Evolutionary conservation across 2,329 filamentous ascomycete genomes (phyloP), one percentile per base, ranked within the genome.

Genomic region (Aspergillus viridinutans): DNA sequence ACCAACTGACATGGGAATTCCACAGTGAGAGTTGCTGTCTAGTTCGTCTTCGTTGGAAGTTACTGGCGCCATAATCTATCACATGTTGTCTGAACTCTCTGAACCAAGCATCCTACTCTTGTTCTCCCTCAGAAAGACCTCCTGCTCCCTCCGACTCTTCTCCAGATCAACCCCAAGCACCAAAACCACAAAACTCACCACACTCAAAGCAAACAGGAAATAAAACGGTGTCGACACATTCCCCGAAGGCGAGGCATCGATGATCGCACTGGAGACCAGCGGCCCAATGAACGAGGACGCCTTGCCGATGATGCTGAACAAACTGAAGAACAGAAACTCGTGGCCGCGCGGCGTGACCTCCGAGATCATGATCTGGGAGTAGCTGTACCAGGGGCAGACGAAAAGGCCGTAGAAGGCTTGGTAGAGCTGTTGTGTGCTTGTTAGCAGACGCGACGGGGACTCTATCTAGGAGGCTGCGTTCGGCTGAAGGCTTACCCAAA

Each of bases 221-320:
- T 87, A 88, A 58, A 89, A 89, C 0, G 86, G 85, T 7, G 81
- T 81, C 26, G 78, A 84, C 53, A 83, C 82, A 64, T 87, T 82
- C 14, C 73, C 70, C 1, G 75, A 77, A 0, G 81, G 78, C 5
- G 78, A 80, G 0, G 82, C 82, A 66, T 89, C 85, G 55, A 89
- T 88, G 57, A 89, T 89, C 5, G 86, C 86, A 60, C 81, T 84
- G 56, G 82, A 85, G n/a, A 90, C 85, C 26, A 89, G 74, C 0
- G 86, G 87, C 0, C 86, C 86, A 55, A 89, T 87, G 63, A 88
- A 89, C 1, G 81, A 84, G 7, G 81, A 85, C 0, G 85, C 86
- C 72, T 89, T 89, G 48, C 86, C 85, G 28, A 88, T 82, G 63
- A 89, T 87, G 59, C 81, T 85, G 72, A 89, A 89, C 1, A 89